Base-by-base conservation (phyloP, 2,329 filamentous ascomycete genomes). In the Ophiognomonia clavigignenti-juglandacearum region DNA sequence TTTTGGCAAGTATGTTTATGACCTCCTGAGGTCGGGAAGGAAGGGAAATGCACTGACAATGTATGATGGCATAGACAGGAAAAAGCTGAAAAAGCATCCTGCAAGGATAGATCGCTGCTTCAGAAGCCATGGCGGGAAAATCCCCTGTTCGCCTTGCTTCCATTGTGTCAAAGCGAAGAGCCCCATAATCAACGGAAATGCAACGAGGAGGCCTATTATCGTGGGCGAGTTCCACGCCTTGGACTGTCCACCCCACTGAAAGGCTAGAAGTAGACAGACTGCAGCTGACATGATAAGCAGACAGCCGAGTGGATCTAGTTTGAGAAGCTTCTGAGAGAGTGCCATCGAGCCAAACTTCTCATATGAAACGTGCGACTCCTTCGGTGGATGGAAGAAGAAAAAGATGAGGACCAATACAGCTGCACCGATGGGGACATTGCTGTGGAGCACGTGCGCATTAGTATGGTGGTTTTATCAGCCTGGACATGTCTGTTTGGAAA, bases 251-350 rank as follows among this genome's bases (percentile, higher is more conserved):
- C 41, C 47, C 47, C 47, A 45, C 19, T 49, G 47, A 2, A 49
- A 18, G 3, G 42, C 47, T 3, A 49, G 31, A 26, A 49, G 42
- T 36, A 45, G 34, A 31, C 42, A 49, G 11, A 49, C 9, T 8
- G 41, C 29, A 36, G 35, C 42, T 4, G 42, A 34, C 1, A 49
- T 38, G 9, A 49, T 45, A 3, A 49, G 26, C 6, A 45, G 3
- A 4, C 22, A 31, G 7, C 47, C 47, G 2, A 49, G 8, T 1
- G 47, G 47, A 23, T 49, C 47, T 16, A 49, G 19, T 6, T 38
- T 37, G 3, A 13, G 18, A 4, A 43, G n/a, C 31, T 36, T 43
- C 14, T 36, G 41, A 4, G 2, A 3, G 23, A 37, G 22, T 4
- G 41, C 19, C 19, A 36, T 13, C 4, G 41, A 43, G 9, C 8